phyloP scores from a whole-genome alignment of 495 filamentous ascomycete genomes.

The Rhizodiscina lignyota region DNA sequence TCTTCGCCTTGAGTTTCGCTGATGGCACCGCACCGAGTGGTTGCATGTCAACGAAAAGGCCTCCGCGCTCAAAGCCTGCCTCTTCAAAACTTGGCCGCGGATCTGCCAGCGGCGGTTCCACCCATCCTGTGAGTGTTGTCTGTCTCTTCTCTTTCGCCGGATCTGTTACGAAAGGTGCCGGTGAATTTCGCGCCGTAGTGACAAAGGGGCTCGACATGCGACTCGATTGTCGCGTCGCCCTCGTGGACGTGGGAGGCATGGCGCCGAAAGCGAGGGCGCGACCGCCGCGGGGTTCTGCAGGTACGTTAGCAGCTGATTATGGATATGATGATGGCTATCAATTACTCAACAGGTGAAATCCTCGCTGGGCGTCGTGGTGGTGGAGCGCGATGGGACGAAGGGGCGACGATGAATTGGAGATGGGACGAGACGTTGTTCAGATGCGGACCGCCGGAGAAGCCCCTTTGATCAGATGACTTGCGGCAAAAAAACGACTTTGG shows the following conservation, averaged over 20 bases:
- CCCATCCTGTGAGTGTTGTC: constrained; percentile 41
- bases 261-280: too few relatives aligned
- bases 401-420: too few relatives aligned
- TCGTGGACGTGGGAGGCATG: constrained; percentile 10
- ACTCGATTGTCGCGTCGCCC: constrained; percentile 10
- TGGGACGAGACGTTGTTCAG: too few relatives aligned
- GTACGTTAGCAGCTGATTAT: too few relatives aligned
- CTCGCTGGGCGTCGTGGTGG: too few relatives aligned
- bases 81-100: constrained; percentile 57
- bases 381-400: too few relatives aligned
- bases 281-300: too few relatives aligned
- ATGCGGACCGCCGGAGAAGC: too few relatives aligned
- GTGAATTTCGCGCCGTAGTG: constrained; percentile 20
- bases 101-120: constrained; percentile 49
- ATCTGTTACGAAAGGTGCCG: constrained; percentile 12
- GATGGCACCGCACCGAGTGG: constrained; percentile 48
- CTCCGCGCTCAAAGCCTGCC: constrained; percentile 39
- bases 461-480: too few relatives aligned
- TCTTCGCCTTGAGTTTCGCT: constrained; percentile 24
- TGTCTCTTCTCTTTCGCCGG: constrained; percentile 14
- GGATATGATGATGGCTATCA: too few relatives aligned
- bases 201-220: constrained; percentile 38
- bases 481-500: too few relatives aligned
- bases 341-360: too few relatives aligned
- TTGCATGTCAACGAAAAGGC: constrained; percentile 53